Evolutionary conservation across 768 basidiomycete species (phyloP), one percentile per base, ranked within the genome.

Genomic region (Xanthoconium stramineum): DNA sequence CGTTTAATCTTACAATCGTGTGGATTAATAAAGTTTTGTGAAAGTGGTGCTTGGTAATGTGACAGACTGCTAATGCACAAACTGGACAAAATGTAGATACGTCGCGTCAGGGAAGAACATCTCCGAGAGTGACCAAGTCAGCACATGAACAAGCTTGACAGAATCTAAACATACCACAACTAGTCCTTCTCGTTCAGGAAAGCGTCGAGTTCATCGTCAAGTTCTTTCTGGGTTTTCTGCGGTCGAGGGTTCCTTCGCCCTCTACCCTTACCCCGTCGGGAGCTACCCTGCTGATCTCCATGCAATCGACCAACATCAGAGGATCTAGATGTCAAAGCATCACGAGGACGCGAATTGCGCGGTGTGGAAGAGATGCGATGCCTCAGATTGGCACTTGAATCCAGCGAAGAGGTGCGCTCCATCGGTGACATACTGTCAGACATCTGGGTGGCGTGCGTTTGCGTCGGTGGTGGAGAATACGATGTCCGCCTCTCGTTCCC

Each of bases 161-260:
- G 20, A 39, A 48, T 24, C 15, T 4, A 15, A 30, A 58, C 60
- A 53, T 38, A 62, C 63, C 42, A n/a, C 14, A 45, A 48, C 67
- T 63, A 79, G 55, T 76, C 71, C 61, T 76, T 76, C 59, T 78
- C 76, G 29, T 81, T 83, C 60, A 89, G 69, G 71, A 92, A 92
- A 15, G 86, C 85, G 33, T 93, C 91, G 46, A 93, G 74, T 65
- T 94, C 91, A 47, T 86, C 89, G 59, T 94, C 91, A 37, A 94
- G 75, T 62, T 93, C 89, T 71, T 88, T 82, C 66, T 85, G 84
- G 1, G 83, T 88, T 70, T 83, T 84, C 55, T 69, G 78, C 24
- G 78, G 74, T 12, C 78, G 75, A 57, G 70, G 66, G 56, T 68
- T 68, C 55, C 76, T 75, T 43, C 79, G 74, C 38, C 74, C 70